Base-by-base conservation (phyloP, 1,284 basidiomycete species). In the Uromyces viciae-fabae region DNA sequence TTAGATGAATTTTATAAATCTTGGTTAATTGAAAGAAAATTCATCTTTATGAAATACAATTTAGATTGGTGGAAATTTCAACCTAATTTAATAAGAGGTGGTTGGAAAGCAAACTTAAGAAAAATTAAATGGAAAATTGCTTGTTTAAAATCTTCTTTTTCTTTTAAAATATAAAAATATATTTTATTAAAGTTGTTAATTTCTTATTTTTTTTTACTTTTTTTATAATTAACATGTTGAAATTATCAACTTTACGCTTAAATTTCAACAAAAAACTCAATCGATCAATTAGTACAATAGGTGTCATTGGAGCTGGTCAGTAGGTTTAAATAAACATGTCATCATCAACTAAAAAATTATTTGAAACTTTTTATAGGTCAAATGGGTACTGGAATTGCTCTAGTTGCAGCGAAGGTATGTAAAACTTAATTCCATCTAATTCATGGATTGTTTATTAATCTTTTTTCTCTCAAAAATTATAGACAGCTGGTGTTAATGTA, bases 351-450 rank as follows among this genome's bases (percentile, higher is more conserved):
- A 33, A 28, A 31, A 19, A 56, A 8, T 66, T 14, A n/a, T 42
- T 4, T 28, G 36, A 19, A 19, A 8, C 3, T 58, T 28, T 40
- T 14, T 62, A 46, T 73, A 28, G 85, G 85, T 22, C 85, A 85
- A 82, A 85, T 85, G 85, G 85, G 85, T 40, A 81, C 83, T 0
- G 94, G 94, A 1, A 95, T 96, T 79, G 93, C 94, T 54, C 90
- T 93, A 75, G 93, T 95, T 49, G 90, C 94, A 8, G 92, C 93
- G 0, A 84, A 83, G 71, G 88, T 94, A 22, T 89, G 90, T 33
- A 22, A 66, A n/a, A 31, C 38, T 1, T 9, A 66, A n/a, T 36
- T n/a, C n/a, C n/a, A n/a, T n/a, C n/a, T n/a, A n/a, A n/a, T n/a
- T n/a, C n/a, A n/a, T n/a, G n/a, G 25, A 58, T 58, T 28, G 25